phyloP scores from a whole-genome alignment of 1,139 yeast genomes.

The Diutina catenulata region DNA sequence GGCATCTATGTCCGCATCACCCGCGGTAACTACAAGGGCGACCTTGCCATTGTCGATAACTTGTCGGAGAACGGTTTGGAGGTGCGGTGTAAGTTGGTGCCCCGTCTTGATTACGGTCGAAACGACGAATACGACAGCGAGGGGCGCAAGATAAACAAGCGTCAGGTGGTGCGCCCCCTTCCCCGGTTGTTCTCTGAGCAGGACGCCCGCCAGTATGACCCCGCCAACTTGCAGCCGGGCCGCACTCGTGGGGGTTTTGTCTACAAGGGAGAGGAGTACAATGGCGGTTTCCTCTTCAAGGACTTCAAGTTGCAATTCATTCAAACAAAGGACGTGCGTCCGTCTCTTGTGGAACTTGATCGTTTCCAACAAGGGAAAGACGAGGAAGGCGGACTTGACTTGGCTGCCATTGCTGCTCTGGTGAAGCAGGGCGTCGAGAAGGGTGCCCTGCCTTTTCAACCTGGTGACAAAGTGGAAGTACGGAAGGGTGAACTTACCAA shows the following conservation, averaged over 20 bases:
- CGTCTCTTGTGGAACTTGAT: constrained; percentile 81
- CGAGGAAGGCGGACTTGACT: constrained; percentile 68
- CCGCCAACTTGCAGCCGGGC: constrained; percentile 51
- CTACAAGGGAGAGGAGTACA: constrained; percentile 81
- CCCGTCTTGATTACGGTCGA: constrained; percentile 84
- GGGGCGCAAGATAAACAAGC: constrained; percentile 30
- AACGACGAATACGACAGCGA: constrained; percentile 46
- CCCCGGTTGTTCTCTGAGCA: constrained; percentile 76
- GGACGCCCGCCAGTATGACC: constrained; percentile 44
- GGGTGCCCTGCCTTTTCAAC: constrained; percentile 45
- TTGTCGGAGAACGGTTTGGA: constrained; percentile 91
- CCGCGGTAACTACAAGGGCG: constrained; percentile 88
- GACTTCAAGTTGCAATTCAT: constrained; percentile 77
- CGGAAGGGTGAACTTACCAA: constrained; percentile 91
- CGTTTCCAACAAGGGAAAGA: constrained; percentile 62
- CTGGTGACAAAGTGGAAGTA: constrained; percentile 90
- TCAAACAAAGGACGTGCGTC: constrained; percentile 76
- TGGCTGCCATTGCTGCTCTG: constrained; percentile 75
- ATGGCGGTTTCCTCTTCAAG: constrained; percentile 76
- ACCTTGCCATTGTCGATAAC: constrained; percentile 86
- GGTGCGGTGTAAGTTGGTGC: constrained; percentile 83
- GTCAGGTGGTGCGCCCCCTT: constrained; percentile 60
- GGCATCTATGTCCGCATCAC: constrained; percentile 88
- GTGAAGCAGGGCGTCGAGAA: constrained; percentile 44
- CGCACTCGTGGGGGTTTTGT: constrained; percentile 67